phyloP scores from a whole-genome alignment of 2,329 filamentous ascomycete genomes.

The Fusarium sp. region DNA sequence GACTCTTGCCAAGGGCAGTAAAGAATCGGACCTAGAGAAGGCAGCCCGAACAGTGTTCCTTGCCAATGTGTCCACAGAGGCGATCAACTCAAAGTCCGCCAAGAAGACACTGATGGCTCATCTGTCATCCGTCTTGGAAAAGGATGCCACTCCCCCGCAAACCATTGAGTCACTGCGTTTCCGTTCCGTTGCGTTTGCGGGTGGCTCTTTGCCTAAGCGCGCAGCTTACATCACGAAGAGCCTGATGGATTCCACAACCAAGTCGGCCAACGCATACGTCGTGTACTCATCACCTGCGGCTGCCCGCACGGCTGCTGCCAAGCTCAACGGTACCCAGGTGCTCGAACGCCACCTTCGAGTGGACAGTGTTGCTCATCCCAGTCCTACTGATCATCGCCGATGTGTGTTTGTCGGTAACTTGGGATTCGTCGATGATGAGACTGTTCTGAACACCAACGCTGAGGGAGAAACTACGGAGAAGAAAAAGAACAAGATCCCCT shows the following conservation, averaged over 20 bases:
- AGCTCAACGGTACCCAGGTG: slow-evolving; percentile 85
- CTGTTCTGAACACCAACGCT: slow-evolving; percentile 71
- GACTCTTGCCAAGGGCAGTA: slow-evolving; percentile 65
- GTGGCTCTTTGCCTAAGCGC: slow-evolving; percentile 83
- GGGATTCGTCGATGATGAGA: slow-evolving; percentile 94
- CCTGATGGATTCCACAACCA: slow-evolving; percentile 90
- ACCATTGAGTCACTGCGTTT: slow-evolving; percentile 93
- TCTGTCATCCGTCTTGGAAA: slow-evolving; percentile 78
- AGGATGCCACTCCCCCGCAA: slow-evolving; percentile 65
- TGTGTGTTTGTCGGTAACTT: slow-evolving; percentile 98
- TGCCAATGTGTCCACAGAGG: slow-evolving; percentile 86
- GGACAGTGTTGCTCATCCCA: slow-evolving; percentile 89
- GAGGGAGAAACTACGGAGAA: slow-evolving; percentile 76
- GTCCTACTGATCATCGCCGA: slow-evolving; percentile 82
- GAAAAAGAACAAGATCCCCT: slow-evolving; percentile 78
- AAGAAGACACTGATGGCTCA: slow-evolving; percentile 83
- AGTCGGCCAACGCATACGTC: slow-evolving; percentile 92
- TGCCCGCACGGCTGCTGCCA: slow-evolving; percentile 78
- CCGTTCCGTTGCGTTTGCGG: slow-evolving; percentile 88
- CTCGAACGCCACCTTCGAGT: slow-evolving; percentile 90
- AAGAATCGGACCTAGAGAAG: slow-evolving; percentile 78
- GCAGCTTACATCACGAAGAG: slow-evolving; percentile 94
- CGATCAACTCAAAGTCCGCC: slow-evolving; percentile 83
- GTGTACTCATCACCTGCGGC: slow-evolving; percentile 83
- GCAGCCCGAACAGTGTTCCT: slow-evolving; percentile 91